Percentiles rank a stretch among this genome's conserved stretches.
These are phyloP conservation scores for Backusella macrospora DNA, from an alignment of 192 early-diverging fungal species.

Conservation along the genomic window DNA sequence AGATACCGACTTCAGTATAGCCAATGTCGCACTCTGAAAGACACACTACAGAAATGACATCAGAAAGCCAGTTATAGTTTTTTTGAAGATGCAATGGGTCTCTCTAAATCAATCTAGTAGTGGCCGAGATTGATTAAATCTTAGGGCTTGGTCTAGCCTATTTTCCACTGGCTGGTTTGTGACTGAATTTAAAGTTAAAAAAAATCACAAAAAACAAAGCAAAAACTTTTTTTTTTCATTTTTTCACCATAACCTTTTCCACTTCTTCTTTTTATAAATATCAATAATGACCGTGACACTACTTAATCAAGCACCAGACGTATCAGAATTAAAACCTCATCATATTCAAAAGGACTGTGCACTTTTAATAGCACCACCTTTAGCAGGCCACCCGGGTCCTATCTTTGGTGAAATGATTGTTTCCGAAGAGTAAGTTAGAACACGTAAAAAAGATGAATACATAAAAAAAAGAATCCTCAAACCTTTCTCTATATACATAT, in stretches of 20 bases:
- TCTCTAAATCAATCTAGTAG: too few species aligned
- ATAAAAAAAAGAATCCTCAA: neutral
- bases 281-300: slow-evolving; percentile 37
- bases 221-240: slow-evolving; percentile 9
- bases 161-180: neutral
- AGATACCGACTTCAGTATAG: too few species aligned
- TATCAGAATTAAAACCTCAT: slow-evolving; percentile 18
- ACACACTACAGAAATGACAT: too few species aligned
- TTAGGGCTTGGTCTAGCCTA: too few species aligned
- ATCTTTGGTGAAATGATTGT: slow-evolving; percentile 52
- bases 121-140: too few species aligned
- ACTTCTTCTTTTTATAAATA: slow-evolving; percentile 1
- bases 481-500: neutral
- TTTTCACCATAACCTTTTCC: neutral
- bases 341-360: slow-evolving; percentile 25
- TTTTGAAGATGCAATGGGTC: too few species aligned
- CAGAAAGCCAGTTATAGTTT: too few species aligned
- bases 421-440: slow-evolving; percentile 45
- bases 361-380: slow-evolving; percentile 37
- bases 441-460: too few species aligned
- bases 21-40: too few species aligned
- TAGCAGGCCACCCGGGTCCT: slow-evolving; percentile 21
- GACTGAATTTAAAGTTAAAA: neutral
- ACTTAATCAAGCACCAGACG: slow-evolving; percentile 31
- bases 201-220: neutral